A percentile compares a stretch with the other conserved stretches of the same genome.
Evolutionary conservation across 441 rosid species (phyloP).

Genomic region (Syzygium malaccense): DNA sequence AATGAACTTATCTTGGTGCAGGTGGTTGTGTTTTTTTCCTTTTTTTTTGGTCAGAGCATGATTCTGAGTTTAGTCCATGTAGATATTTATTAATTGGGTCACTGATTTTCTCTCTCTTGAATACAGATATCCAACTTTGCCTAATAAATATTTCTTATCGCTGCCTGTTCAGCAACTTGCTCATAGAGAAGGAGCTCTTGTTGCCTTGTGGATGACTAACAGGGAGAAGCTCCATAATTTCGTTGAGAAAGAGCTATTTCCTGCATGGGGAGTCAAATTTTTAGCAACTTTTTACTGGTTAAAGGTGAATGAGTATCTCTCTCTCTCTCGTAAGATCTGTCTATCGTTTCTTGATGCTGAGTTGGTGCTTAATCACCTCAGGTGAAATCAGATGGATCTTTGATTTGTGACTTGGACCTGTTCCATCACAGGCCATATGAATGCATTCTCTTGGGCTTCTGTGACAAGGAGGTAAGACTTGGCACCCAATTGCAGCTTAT

Average conservation of each 20-base stretch:
- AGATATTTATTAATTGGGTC: background rate
- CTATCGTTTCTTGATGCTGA: conserved; percentile 1
- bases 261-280: conserved; percentile 65
- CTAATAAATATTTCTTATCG: conserved; percentile 68
- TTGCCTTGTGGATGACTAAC: conserved; percentile 91
- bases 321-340: background rate
- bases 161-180: conserved; percentile 72
- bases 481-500: background rate
- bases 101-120: background rate
- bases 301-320: conserved; percentile 39
- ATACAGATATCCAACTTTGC: conserved; percentile 79
- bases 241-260: conserved; percentile 71
- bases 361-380: conserved; percentile 13
- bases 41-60: background rate
- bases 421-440: conserved; percentile 94
- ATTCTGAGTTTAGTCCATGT: background rate
- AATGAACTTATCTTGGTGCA: background rate
- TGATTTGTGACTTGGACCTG: conserved; percentile 72
- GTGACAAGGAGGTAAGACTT: conserved; percentile 35
- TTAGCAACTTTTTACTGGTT: conserved; percentile 66
- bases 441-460: conserved; percentile 71
- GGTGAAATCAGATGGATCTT: conserved; percentile 79
- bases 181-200: conserved; percentile 68
- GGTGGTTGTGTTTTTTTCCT: background rate
- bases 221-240: conserved; percentile 72